These are phyloP conservation scores for Chaetomiaceae sp. DNA, from an alignment of 2,329 filamentous ascomycete genomes.

Conservation along the genomic window DNA sequence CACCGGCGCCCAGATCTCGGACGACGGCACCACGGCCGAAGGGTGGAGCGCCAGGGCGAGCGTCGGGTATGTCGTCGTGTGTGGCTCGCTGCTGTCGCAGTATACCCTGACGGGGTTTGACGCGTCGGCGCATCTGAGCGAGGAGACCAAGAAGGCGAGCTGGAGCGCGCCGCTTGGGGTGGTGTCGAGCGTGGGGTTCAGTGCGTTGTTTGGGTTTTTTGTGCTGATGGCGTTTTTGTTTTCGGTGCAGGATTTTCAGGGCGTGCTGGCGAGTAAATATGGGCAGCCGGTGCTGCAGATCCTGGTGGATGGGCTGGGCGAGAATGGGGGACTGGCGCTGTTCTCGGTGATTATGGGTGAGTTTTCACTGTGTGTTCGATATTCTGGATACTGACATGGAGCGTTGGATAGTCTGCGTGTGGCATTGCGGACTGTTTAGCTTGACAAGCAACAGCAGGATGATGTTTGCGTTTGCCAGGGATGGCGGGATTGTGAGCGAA, in stretches of 20 bases:
- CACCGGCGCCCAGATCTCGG: conserved; percentile 41
- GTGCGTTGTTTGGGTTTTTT: conserved; percentile 54
- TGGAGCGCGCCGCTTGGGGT: conserved; percentile 56
- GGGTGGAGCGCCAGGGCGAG: conserved; percentile 51
- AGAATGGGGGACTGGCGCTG: conserved; percentile 49
- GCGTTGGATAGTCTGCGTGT: conserved; percentile 49
- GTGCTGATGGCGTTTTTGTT: conserved; percentile 54
- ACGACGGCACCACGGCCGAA: no score
- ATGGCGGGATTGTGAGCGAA: conserved; percentile 47
- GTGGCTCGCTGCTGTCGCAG: conserved; percentile 50
- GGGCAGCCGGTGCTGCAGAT: conserved; percentile 55
- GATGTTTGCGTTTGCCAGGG: conserved; percentile 56
- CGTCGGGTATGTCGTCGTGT: conserved; percentile 50
- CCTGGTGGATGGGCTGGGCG: conserved; percentile 51
- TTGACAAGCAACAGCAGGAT: conserved; percentile 54
- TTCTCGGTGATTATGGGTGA: conserved; percentile 48
- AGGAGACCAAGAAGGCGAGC: conserved; percentile 52
- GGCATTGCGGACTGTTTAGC: conserved; percentile 56
- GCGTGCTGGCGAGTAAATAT: conserved; percentile 41
- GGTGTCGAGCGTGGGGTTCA: conserved; percentile 51
- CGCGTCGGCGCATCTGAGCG: conserved; percentile 46
- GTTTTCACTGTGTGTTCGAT: conserved; percentile 5
- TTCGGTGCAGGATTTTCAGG: conserved; percentile 52
- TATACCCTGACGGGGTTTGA: conserved; percentile 35
- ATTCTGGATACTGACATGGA: not conserved